phyloP scores from a whole-genome alignment of 2,329 filamentous ascomycete species.

The Aspergillus pseudoglaucus region DNA sequence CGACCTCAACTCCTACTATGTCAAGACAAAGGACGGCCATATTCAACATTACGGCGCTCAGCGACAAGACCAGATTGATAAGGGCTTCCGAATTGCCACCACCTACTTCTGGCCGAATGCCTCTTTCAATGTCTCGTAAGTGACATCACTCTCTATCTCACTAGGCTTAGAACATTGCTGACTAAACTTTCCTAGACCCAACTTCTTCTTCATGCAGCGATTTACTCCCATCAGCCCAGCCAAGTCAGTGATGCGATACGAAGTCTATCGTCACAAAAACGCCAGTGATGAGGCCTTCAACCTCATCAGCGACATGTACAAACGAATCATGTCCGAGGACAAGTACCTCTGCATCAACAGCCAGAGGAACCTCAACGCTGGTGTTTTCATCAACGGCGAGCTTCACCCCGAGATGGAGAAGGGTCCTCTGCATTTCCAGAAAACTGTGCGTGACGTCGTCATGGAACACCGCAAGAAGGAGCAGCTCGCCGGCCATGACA shows the following conservation, averaged over 20 bases:
- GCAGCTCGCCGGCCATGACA: constrained; percentile 38
- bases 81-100: constrained; percentile 34
- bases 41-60: constrained; percentile 46
- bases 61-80: constrained; percentile 41
- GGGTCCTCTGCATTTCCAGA: constrained; percentile 52
- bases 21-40: constrained; percentile 42
- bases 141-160: constrained; percentile 11
- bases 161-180: constrained; percentile 15
- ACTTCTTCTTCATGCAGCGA: constrained; percentile 58
- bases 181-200: constrained; percentile 34
- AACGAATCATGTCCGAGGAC: constrained; percentile 58
- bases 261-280: constrained; percentile 56
- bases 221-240: constrained; percentile 51
- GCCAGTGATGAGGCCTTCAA: constrained; percentile 52
- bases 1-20: constrained; percentile 49
- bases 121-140: constrained; percentile 19
- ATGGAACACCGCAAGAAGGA: constrained; percentile 43
- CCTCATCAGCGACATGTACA: constrained; percentile 53
- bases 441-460: constrained; percentile 42
- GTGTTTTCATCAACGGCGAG: constrained; percentile 57
- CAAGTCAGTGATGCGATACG: constrained; percentile 52
- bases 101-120: constrained; percentile 23
- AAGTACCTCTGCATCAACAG: constrained; percentile 54
- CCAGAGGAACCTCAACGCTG: constrained; percentile 55
- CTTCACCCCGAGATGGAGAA: constrained; percentile 56